phyloP scores from a whole-genome alignment of 352 stramenopile genomes.

The Pythium periplocum region DNA sequence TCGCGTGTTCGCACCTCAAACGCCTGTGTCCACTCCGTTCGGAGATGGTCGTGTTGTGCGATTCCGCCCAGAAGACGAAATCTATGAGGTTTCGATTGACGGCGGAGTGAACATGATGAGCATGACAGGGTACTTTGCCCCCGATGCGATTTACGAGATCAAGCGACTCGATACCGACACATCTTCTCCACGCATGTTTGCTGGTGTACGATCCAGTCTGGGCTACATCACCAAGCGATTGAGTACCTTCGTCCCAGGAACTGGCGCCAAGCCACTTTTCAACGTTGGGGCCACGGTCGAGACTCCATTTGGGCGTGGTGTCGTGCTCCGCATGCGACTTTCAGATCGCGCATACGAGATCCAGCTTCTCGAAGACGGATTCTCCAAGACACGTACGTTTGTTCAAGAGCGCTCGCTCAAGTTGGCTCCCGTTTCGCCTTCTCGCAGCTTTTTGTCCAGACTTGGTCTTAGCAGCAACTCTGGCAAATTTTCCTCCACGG shows the following conservation, averaged over 20 bases:
- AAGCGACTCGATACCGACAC: constrained; percentile 24
- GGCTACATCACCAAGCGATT: constrained; percentile 81
- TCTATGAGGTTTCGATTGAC: constrained; percentile 60
- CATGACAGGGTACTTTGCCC: constrained; percentile 41
- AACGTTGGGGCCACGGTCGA: constrained; percentile 50
- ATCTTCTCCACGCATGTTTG: constrained; percentile 64
- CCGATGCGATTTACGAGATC: constrained; percentile 39
- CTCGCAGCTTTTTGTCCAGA: constrained; percentile 64
- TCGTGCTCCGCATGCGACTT: constrained; percentile 62
- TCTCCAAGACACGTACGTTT: constrained; percentile 32
- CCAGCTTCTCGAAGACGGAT: constrained; percentile 40
- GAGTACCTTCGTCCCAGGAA: constrained; percentile 61
- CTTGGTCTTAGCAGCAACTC: constrained; percentile 20
- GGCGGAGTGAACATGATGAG: constrained; percentile 31
- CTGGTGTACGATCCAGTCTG: constrained; percentile 59
- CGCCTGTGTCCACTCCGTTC: constrained; percentile 72
- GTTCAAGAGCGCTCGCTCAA: constrained; percentile 54
- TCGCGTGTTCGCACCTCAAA: constrained; percentile 40
- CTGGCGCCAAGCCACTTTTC: constrained; percentile 39
- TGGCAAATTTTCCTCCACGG: constrained; percentile 2
- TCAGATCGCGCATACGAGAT: constrained; percentile 66
- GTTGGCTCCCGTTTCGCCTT: constrained; percentile 43
- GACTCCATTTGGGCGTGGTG: constrained; percentile 67
- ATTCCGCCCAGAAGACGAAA: constrained; percentile 65
- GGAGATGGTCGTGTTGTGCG: constrained; percentile 55